Percentiles rank a stretch among this genome's conserved stretches.
These are phyloP conservation scores for Sindora glabra DNA, from an alignment of 306 rosid species.

Conservation along the genomic window DNA sequence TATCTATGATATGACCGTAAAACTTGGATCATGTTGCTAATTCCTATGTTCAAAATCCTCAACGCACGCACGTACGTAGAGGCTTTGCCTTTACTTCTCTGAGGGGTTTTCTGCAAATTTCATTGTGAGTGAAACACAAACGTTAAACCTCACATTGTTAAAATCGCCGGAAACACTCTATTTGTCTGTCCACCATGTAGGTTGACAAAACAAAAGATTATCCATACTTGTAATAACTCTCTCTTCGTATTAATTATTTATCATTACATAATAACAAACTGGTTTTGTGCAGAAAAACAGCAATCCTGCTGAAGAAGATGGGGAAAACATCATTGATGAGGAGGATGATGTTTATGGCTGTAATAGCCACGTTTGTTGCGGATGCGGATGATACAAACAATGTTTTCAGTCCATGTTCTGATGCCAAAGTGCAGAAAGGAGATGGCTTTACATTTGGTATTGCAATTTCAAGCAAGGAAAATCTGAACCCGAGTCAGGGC, in stretches of 20 bases:
- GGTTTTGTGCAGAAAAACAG: constrained; percentile 3
- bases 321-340: constrained; percentile 8
- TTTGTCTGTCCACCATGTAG: neutral
- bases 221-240: neutral
- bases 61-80: neutral
- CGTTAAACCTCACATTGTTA: constrained; percentile 20
- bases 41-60: neutral
- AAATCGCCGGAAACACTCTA: constrained; percentile 21
- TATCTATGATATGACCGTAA: neutral
- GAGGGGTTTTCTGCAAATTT: neutral
- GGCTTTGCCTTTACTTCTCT: neutral
- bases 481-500: constrained; percentile 33
- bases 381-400: constrained; percentile 49
- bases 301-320: constrained; percentile 13
- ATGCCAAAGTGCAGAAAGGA: constrained; percentile 52
- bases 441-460: constrained; percentile 81
- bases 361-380: constrained; percentile 22
- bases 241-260: neutral
- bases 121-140: neutral
- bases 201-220: neutral
- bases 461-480: constrained; percentile 55
- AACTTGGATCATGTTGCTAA: constrained; percentile 10
- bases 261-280: too few relatives aligned
- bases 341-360: constrained; percentile 7
- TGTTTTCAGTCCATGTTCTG: constrained; percentile 68